A percentile compares a stretch with the other conserved stretches of the same genome.
These are phyloP conservation scores for Diplotaxis tenuifolia DNA, from an alignment of 345 rosid species.

Conservation along the genomic window DNA sequence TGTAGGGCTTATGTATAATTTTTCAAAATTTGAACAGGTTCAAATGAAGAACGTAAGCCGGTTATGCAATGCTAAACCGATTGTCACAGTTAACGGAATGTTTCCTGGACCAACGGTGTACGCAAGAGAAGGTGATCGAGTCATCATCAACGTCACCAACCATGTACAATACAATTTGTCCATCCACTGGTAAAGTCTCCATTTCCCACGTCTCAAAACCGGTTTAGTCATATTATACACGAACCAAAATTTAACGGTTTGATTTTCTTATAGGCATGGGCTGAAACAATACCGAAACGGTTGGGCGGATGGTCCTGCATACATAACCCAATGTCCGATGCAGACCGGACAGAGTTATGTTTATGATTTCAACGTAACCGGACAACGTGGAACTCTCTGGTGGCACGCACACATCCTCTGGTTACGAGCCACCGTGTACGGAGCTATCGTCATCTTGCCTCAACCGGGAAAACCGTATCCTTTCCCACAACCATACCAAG, in stretches of 20 bases:
- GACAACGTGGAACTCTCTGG: slow-evolving; percentile 70
- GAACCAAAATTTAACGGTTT: background rate
- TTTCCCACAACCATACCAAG: slow-evolving; percentile 48
- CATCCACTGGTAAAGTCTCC: slow-evolving; percentile 57
- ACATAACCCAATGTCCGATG: slow-evolving; percentile 74
- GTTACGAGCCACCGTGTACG: slow-evolving; percentile 72
- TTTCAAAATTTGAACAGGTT: slow-evolving; percentile 32
- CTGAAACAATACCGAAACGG: slow-evolving; percentile 61
- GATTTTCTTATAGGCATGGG: slow-evolving; percentile 62
- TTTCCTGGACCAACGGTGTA: slow-evolving; percentile 66
- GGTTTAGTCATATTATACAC: slow-evolving; percentile 4
- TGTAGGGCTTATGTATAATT: background rate
- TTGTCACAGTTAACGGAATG: slow-evolving; percentile 64
- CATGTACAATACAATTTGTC: slow-evolving; percentile 65
- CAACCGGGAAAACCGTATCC: slow-evolving; percentile 44
- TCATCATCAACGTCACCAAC: slow-evolving; percentile 64
- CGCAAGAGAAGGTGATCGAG: slow-evolving; percentile 72
- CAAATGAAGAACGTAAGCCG: slow-evolving; percentile 54
- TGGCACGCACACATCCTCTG: slow-evolving; percentile 84
- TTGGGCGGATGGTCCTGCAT: slow-evolving; percentile 86
- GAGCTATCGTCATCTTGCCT: slow-evolving; percentile 56
- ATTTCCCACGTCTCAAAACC: background rate
- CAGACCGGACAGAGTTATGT: slow-evolving; percentile 62
- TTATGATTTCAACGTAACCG: slow-evolving; percentile 63
- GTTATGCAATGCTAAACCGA: slow-evolving; percentile 57